These are phyloP conservation scores for Neurospora pannonica DNA, from an alignment of 495 filamentous ascomycete species.

Conservation along the genomic window DNA sequence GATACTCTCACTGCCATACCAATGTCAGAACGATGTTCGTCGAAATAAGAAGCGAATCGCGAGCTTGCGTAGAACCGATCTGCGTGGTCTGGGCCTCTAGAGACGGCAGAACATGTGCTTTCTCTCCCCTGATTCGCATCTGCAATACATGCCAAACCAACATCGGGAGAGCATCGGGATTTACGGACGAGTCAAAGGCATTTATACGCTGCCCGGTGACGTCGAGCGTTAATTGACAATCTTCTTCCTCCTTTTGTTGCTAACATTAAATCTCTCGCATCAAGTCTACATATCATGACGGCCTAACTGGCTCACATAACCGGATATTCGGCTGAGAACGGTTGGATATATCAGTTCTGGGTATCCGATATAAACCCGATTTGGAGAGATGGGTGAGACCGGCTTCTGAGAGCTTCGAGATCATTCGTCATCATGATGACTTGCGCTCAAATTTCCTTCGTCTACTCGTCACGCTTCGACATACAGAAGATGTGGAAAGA, in stretches of 20 bases:
- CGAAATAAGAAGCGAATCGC: neutral
- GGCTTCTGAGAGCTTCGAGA: neutral
- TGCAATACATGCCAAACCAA: neutral
- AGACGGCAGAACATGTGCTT: neutral
- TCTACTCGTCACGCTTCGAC: neutral
- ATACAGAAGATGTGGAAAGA: neutral
- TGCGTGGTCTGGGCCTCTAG: neutral
- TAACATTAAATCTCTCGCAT: neutral
- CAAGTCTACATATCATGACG: neutral
- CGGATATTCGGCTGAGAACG: neutral
- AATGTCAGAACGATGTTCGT: neutral
- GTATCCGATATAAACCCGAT: neutral
- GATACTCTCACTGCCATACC: neutral
- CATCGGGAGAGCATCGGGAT: neutral
- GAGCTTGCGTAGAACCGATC: neutral
- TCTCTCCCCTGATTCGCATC: neutral
- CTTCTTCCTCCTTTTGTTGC: neutral
- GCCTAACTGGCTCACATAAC: neutral
- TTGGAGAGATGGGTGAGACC: neutral
- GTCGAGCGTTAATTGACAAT: neutral
- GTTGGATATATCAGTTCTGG: neutral
- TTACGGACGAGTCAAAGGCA: neutral
- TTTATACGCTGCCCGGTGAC: neutral
- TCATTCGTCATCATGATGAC: neutral
- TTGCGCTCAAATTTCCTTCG: neutral